Evolutionary conservation across 148 eudicot genomes (phyloP).

Genomic region (Diospyros lotus): DNA sequence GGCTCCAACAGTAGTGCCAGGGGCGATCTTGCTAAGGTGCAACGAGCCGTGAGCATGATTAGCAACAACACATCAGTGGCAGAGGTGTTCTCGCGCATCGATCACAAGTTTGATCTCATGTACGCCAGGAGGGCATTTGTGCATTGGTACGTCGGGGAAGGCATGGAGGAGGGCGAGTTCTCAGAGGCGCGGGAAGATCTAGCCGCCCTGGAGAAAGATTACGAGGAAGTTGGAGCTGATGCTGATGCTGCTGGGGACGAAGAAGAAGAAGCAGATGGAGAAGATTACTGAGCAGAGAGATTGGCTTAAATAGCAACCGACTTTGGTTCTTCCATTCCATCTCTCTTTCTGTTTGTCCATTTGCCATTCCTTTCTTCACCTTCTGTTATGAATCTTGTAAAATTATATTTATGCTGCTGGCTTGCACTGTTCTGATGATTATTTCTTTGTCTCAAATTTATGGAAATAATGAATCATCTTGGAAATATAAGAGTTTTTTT

Average conservation of each 20-base stretch:
- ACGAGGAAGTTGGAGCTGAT: constrained; percentile 65
- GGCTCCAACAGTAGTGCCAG: constrained; percentile 63
- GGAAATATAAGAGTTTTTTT: not conserved
- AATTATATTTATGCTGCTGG: not conserved
- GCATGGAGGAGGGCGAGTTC: constrained; percentile 76
- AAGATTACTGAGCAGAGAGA: constrained; percentile 24
- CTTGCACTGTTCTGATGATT: not conserved
- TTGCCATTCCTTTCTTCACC: not conserved
- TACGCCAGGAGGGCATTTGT: constrained; percentile 64
- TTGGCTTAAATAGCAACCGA: no score
- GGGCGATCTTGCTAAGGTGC: constrained; percentile 70
- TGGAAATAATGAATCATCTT: not conserved
- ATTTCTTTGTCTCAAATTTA: not conserved
- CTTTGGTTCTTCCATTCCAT: not conserved
- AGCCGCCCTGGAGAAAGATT: constrained; percentile 62
- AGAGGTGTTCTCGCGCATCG: constrained; percentile 59
- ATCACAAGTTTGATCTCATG: constrained; percentile 65
- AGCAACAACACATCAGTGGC: constrained; percentile 71
- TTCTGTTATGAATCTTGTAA: constrained; percentile 9
- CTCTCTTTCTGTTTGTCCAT: constrained; percentile 7
- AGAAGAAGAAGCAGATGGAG: constrained; percentile 50
- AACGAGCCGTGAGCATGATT: constrained; percentile 69
- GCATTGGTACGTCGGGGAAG: constrained; percentile 71
- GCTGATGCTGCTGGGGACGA: constrained; percentile 16
- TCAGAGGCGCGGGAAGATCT: constrained; percentile 68